phyloP scores from a whole-genome alignment of 352 stramenopile genomes.

The Globisporangium sylvaticum region DNA sequence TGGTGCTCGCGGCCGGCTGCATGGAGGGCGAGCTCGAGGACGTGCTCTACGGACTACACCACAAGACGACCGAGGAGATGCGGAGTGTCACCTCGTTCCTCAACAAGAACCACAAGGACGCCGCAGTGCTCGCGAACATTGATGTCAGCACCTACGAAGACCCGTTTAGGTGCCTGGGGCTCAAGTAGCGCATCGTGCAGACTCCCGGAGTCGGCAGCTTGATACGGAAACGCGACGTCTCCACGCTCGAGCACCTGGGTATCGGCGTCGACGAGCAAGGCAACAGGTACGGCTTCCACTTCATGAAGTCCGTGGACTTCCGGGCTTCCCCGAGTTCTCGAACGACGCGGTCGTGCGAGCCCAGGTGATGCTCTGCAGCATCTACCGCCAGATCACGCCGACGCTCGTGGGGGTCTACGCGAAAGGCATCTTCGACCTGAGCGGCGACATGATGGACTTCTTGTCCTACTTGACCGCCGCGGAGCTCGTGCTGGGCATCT shows the following conservation, averaged over 20 bases:
- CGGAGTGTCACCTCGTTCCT: slow-evolving; percentile 27
- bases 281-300: slow-evolving; percentile 29
- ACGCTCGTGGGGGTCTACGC: too few species aligned
- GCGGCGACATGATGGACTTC: too few species aligned
- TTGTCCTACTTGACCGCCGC: too few species aligned
- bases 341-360: too few species aligned
- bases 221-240: slow-evolving; percentile 42
- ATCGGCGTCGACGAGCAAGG: slow-evolving; percentile 27
- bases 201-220: slow-evolving; percentile 22
- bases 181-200: slow-evolving; percentile 42
- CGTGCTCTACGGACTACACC: slow-evolving; percentile 42
- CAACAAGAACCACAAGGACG: slow-evolving; percentile 37
- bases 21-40: slow-evolving; percentile 41
- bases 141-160: slow-evolving; percentile 30
- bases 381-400: too few species aligned
- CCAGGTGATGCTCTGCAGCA: too few species aligned
- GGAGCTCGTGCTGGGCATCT: slow-evolving; percentile 13
- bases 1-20: slow-evolving; percentile 35
- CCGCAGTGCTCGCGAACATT: slow-evolving; percentile 38
- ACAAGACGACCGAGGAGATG: slow-evolving; percentile 50
- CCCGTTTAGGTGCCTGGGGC: slow-evolving; percentile 38
- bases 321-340: not conserved
- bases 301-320: slow-evolving; percentile 17
- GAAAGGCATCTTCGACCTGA: too few species aligned
- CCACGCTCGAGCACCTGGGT: slow-evolving; percentile 44